Evolutionary conservation across 345 rosid species (phyloP).

Genomic region (Eutrema heterophyllum): DNA sequence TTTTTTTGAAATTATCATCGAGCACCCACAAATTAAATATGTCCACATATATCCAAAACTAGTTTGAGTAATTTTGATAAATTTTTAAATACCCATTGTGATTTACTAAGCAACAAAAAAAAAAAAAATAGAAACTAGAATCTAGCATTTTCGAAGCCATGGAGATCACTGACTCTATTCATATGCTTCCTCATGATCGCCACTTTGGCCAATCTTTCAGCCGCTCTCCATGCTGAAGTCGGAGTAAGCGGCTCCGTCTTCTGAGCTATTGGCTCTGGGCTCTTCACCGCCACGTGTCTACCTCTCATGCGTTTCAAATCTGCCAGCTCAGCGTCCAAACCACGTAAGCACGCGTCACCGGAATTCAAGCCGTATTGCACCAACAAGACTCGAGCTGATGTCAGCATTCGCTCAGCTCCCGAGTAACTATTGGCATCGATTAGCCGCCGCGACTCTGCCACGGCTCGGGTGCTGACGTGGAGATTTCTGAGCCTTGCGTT

Average conservation of each 20-base stretch:
- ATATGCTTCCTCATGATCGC: slow-evolving; percentile 88
- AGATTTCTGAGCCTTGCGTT: slow-evolving; percentile 49
- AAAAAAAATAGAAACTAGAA: slow-evolving; percentile 37
- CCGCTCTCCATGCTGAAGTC: slow-evolving; percentile 93
- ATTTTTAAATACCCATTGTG: neutral
- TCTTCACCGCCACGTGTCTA: slow-evolving; percentile 22
- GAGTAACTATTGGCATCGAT: slow-evolving; percentile 46
- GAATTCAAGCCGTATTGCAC: slow-evolving; percentile 38
- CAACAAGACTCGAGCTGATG: slow-evolving; percentile 68
- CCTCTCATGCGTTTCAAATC: slow-evolving; percentile 46
- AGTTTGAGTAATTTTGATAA: neutral
- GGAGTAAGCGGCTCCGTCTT: slow-evolving; percentile 73
- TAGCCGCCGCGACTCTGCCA: slow-evolving; percentile 71
- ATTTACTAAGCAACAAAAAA: neutral
- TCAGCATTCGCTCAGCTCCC: slow-evolving; percentile 55
- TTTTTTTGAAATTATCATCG: neutral
- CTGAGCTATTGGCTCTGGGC: slow-evolving; percentile 29
- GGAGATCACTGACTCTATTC: slow-evolving; percentile 93
- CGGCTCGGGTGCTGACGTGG: slow-evolving; percentile 72
- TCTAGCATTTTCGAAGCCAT: slow-evolving; percentile 96
- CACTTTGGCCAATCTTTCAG: slow-evolving; percentile 89
- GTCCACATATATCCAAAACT: neutral
- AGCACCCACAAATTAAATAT: neutral
- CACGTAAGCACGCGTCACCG: slow-evolving; percentile 44
- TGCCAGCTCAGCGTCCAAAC: slow-evolving; percentile 61